Base-by-base conservation (phyloP, 106 monocot species). In the Acanthochlamys bracteata region DNA sequence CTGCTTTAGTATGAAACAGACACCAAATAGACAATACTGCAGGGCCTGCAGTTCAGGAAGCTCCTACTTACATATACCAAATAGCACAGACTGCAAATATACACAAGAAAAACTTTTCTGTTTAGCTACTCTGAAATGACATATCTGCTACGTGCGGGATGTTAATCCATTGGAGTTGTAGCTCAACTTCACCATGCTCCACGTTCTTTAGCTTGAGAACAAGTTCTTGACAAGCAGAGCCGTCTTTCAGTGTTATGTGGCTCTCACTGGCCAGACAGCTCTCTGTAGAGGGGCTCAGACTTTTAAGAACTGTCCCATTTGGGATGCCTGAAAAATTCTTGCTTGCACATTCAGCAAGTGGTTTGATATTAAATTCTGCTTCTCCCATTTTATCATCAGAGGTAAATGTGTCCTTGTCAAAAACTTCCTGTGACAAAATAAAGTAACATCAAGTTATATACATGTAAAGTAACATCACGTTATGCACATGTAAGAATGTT, bases 311-410 rank as follows among this genome's bases (percentile, higher is more conserved):
- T 6, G 78, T 55, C 16, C 76, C 75, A 23, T 71, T 47, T 4
- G 80, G 72, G 42, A 78, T 25, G 20, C 72, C 69, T 24, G 41
- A 39, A 39, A 62, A 66, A 25, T 71, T 63, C 81, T 78, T 73
- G 53, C 25, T 76, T 21, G 67, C 72, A 10, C 73, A 73, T 15
- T 78, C 75, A 0, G 76, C 4, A 53, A 84, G 76, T 0, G 80
- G 77, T 8, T 74, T 75, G 45, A 89, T 71, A 46, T 64, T 60
- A 39, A 89, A 73, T 39, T 81, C 84, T 4, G 78, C 80, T 10
- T 89, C 78, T 20, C 89, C 89, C 89, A 89, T 84, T 54, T 63
- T 60, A 55, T 89, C 89, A 25, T 89, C 89, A 42, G 41, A 25
- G 58, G 73, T 81, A 76, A 84, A 84, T 24, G 71, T 81, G 76